Evolutionary conservation across 768 basidiomycete genomes (phyloP), one percentile per base, ranked within the genome.

Genomic region (Peribolospora baueri): DNA sequence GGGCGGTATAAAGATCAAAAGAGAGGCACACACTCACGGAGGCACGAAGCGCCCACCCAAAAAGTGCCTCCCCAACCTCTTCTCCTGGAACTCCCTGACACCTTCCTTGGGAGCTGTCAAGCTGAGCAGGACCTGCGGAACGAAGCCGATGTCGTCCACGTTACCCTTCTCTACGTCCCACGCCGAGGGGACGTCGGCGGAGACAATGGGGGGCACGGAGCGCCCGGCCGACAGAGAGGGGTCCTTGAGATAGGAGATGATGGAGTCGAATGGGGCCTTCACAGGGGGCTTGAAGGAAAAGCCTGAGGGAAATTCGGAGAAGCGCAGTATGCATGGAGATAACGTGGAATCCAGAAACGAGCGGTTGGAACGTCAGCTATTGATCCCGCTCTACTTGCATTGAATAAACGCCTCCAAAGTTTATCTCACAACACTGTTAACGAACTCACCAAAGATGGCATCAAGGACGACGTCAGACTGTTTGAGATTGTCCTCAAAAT

Each of bases 201-300:
- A 85, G 38, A 99, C 76, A 62, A 95, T 82, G 0, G 93, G 90
- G 10, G 84, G 71, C 5, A 71, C 66, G 4, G 80, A 78, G 11
- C 72, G 63, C 2, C 25, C 25, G 25, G 25, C 25, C 25, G 25
- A 25, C 74, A 70, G 48, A 93, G 69, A 5, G 84, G 70, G 6
- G 43, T 55, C 50, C 42, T 59, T 55, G 54, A 65, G 56, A 38
- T 52, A 56, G 39, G 75, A 72, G 1, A 98, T 74, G 45, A 80
- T 80, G 0, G 69, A 63, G 61, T 86, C 79, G 68, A 97, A 99
- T 0, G 93, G 93, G 6, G 80, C 68, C 8, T 93, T 81, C 5
- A 88, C 74, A 42, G 93, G 90, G 0, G 82, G 81, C 56, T 81
- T 74, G 76, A 97, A 99, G 1, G 90, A 95, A 71, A 99, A 97